Conservation (phyloP, 2,329 filamentous ascomycete genomes). For the Paraphaeosphaeria sporulosa region DNA sequence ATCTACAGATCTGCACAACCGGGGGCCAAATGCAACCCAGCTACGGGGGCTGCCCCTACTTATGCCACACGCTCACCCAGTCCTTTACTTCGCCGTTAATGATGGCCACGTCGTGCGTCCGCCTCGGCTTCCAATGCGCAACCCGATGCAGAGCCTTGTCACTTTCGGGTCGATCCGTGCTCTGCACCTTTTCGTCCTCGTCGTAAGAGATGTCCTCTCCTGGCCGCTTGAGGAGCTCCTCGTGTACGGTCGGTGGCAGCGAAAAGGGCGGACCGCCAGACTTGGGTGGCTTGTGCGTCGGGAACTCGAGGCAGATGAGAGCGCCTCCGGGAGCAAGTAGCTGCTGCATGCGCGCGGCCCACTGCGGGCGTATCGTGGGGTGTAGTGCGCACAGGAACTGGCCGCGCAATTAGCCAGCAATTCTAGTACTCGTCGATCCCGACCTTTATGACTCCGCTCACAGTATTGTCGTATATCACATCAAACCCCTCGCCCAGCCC, state of each 20-base stretch:
- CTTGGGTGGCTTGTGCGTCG: conserved; percentile 72
- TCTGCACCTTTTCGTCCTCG: conserved; percentile 59
- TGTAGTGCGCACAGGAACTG: conserved; percentile 70
- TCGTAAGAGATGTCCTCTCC: conserved; percentile 72
- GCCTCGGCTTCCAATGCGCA: conserved; percentile 63
- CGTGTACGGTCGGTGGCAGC: conserved; percentile 72
- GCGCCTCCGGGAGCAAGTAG: conserved; percentile 61
- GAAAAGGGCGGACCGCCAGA: conserved; percentile 77
- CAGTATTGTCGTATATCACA: conserved; percentile 70
- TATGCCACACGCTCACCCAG: conserved; percentile 58
- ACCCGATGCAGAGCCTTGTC: conserved; percentile 53
- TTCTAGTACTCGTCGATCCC: not conserved
- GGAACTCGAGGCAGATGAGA: conserved; percentile 77
- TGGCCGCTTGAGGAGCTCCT: conserved; percentile 73
- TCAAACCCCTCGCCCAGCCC: conserved; percentile 63
- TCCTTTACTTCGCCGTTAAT: conserved; percentile 59
- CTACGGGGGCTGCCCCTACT: conserved; percentile 19
- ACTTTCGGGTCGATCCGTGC: conserved; percentile 54
- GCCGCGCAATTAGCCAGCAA: conserved; percentile 9
- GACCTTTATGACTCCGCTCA: conserved; percentile 38
- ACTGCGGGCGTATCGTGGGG: conserved; percentile 62
- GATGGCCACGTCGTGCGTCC: conserved; percentile 61
- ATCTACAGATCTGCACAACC: not conserved
- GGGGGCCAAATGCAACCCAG: conserved; percentile 13
- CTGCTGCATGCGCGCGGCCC: conserved; percentile 63